These are phyloP conservation scores for Sarocladiaceae sp. DNA, from an alignment of 2,329 filamentous ascomycete genomes.

Conservation along the genomic window DNA sequence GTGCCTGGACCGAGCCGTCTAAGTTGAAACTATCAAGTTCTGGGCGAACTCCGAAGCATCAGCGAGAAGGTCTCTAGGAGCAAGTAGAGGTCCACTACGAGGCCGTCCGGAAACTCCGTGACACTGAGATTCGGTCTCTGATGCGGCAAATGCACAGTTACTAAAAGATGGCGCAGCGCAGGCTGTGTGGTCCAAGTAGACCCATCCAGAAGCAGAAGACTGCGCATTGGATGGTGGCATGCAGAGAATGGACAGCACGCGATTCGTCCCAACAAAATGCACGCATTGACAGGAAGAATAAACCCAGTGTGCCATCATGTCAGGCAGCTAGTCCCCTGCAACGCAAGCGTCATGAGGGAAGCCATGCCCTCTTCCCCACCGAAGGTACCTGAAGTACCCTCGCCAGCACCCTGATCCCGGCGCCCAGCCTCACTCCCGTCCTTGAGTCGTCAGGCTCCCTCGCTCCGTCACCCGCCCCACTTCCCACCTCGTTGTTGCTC, in stretches of 20 bases:
- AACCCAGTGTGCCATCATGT: neutral
- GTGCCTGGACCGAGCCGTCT: slow-evolving; percentile 7
- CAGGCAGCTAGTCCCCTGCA: neutral
- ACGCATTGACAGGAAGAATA: neutral
- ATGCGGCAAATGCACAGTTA: no score
- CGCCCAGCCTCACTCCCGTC: neutral
- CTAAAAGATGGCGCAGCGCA: slow-evolving; percentile 3
- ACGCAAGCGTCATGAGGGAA: neutral
- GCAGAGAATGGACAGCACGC: neutral
- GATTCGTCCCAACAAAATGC: slow-evolving; percentile 4
- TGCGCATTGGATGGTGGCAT: neutral
- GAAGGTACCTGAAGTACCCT: neutral
- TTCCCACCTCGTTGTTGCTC: slow-evolving; percentile 8
- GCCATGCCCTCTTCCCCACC: neutral
- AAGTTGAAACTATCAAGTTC: no score
- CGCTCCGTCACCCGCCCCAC: slow-evolving; percentile 4
- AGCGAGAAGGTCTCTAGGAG: no score
- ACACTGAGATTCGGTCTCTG: no score
- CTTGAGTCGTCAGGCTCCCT: slow-evolving; percentile 4
- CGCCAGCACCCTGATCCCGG: neutral
- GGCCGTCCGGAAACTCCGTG: no score
- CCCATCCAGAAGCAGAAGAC: neutral
- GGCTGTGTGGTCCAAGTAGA: slow-evolving; percentile 7
- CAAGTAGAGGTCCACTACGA: no score
- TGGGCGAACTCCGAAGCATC: no score